Percentiles rank a stretch among this genome's conserved stretches.
phyloP scores from a whole-genome alignment of 2,329 filamentous ascomycete genomes.

The Trichoderma simmonsii region DNA sequence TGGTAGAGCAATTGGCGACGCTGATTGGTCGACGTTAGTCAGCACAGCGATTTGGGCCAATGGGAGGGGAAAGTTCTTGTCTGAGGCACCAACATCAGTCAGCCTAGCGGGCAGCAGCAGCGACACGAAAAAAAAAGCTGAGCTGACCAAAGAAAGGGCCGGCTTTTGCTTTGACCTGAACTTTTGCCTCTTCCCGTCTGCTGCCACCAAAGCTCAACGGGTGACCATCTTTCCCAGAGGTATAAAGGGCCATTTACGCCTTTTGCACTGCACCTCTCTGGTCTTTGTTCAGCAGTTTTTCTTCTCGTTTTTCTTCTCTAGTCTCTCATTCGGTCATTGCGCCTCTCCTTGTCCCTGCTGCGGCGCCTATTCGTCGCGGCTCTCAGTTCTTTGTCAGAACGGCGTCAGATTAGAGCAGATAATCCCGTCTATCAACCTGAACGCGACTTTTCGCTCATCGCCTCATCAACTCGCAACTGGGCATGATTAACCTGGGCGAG shows the following conservation, averaged over 20 bases:
- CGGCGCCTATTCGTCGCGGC: slow-evolving; percentile 16
- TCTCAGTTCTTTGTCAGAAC: neutral
- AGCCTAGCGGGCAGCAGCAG: slow-evolving; percentile 14
- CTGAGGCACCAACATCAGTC: slow-evolving; percentile 35
- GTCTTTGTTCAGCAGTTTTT: slow-evolving; percentile 11
- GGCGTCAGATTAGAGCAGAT: neutral
- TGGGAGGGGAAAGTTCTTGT: slow-evolving; percentile 31
- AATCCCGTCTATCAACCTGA: neutral
- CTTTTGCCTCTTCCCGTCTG: slow-evolving; percentile 24
- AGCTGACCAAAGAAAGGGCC: slow-evolving; percentile 21
- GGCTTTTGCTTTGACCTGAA: slow-evolving; percentile 25
- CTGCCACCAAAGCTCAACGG: slow-evolving; percentile 20
- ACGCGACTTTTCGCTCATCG: slow-evolving; percentile 15
- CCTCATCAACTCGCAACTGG: slow-evolving; percentile 21
- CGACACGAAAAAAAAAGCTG: slow-evolving; percentile 34
- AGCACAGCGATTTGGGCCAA: slow-evolving; percentile 28
- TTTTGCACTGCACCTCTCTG: slow-evolving; percentile 24
- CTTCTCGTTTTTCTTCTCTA: slow-evolving; percentile 22
- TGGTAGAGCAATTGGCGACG: slow-evolving; percentile 21
- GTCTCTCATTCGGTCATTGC: neutral
- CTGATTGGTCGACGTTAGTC: slow-evolving; percentile 33
- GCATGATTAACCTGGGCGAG: slow-evolving; percentile 20
- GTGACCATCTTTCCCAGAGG: slow-evolving; percentile 21
- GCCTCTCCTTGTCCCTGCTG: neutral
- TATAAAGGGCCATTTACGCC: slow-evolving; percentile 30